phyloP scores from a whole-genome alignment of 192 early-diverging fungal genomes.

The Podila verticillata region DNA sequence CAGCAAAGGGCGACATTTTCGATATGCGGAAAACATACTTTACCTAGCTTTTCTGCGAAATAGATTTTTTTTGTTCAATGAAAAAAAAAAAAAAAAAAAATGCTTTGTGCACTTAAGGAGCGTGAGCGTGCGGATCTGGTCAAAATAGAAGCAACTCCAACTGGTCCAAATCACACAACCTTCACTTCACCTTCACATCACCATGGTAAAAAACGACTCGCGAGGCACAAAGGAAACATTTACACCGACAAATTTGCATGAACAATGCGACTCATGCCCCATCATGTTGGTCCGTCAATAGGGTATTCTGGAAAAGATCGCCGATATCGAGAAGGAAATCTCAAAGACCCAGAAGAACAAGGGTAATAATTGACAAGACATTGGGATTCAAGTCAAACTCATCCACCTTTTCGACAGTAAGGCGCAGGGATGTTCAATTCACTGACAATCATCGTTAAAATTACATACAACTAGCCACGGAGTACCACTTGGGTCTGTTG shows the following conservation, averaged over 20 bases:
- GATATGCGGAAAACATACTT: too few species aligned
- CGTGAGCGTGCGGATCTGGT: neutral
- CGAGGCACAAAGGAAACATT: neutral
- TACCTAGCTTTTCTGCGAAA: neutral
- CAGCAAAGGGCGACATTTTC: neutral
- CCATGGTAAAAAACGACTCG: constrained; percentile 22
- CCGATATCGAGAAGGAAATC: constrained; percentile 91
- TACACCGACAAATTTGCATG: neutral
- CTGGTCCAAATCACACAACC: constrained; percentile 10
- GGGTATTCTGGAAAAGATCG: constrained; percentile 91
- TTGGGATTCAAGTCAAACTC: neutral
- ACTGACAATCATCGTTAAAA: too few species aligned
- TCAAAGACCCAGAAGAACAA: constrained; percentile 99
- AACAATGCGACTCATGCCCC: neutral
- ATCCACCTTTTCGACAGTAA: too few species aligned
- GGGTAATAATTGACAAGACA: constrained; percentile 54
- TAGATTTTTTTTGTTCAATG: neutral
- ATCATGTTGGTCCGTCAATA: neutral
- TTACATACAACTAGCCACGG: constrained; percentile 70
- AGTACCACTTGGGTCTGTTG: constrained; percentile 97
- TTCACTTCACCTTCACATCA: constrained; percentile 2
- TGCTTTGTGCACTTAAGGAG: neutral
- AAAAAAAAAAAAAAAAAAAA: constrained; percentile 6
- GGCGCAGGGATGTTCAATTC: too few species aligned
- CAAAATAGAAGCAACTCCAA: constrained; percentile 13